Base-by-base conservation (phyloP, 208 protist genomes). In the Acanthamoeba royreba region DNA sequence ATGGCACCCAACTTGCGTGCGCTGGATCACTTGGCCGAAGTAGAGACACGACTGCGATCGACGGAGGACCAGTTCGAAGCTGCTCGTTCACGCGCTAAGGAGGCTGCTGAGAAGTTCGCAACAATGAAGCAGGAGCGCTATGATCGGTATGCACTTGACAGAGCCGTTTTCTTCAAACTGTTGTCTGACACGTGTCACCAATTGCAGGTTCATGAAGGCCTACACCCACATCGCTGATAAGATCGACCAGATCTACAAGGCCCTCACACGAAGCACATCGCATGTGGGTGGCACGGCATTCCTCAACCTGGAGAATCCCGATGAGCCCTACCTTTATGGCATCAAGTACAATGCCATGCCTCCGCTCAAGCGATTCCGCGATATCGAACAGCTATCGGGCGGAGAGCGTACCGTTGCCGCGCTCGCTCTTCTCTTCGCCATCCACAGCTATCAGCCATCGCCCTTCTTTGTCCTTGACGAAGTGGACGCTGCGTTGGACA, bases 401-500 rank as follows among this genome's bases (percentile, higher is more conserved):
- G 99, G 99, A 17, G 99, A 99, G 96, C 98, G 99, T 86, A 99
- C 99, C 8, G 98, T 99, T 94, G 99, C 99, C 2, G 99, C 99
- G 0, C 96, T 99, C 45, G 99, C 99, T 42, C 96, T 99, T 9
- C 95, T 99, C 9, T 99, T 99, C 96, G 97, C 99, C 47, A 98
- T 99, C 72, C 98, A 99, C 94, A 97, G 96, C 45, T 97, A 94
- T 69, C 93, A 94, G n/a, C 99, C 99, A 19, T 97, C 99, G 35
- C 99, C 99, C 17, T 99, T 99, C 95, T 99, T 99, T 96, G 97
- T 99, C 58, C 95, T 99, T 33, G 99, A 99, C 93, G 99, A 99
- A 96, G 98, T 99, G 8, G 99, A 99, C 95, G 99, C 99, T 47
- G 99, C 99, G 8, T 96, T 99, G 33, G 99, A 99, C 96, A 97